These are phyloP conservation scores for Serendipita sp. DNA, from an alignment of 768 basidiomycete genomes.

Conservation along the genomic window DNA sequence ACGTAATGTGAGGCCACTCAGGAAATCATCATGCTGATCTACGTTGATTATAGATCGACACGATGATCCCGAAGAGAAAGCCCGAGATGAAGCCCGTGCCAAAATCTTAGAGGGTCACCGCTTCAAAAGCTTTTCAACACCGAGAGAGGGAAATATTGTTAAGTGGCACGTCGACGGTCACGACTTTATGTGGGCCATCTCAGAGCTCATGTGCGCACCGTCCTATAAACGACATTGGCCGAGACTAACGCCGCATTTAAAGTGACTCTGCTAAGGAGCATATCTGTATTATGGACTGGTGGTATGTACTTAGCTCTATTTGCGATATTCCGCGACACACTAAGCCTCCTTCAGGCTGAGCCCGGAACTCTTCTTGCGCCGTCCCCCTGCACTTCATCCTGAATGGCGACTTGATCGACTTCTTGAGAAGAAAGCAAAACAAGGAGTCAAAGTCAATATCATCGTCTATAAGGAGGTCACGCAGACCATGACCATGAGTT, in stretches of 20 bases:
- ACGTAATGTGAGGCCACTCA: neutral
- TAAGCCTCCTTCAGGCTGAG: constrained; percentile 42
- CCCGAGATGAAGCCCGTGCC: constrained; percentile 51
- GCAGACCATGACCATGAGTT: constrained; percentile 81
- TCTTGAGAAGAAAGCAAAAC: constrained; percentile 71
- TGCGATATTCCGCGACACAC: neutral
- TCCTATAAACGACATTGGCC: constrained; percentile 41
- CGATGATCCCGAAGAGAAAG: constrained; percentile 58
- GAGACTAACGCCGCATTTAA: neutral
- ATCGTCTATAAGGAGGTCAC: constrained; percentile 95
- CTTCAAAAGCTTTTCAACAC: constrained; percentile 68
- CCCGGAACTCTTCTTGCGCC: constrained; percentile 85
- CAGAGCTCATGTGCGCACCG: constrained; percentile 38
- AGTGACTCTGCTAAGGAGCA: constrained; percentile 37
- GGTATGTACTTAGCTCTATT: neutral
- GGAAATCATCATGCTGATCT: neutral
- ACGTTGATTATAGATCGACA: constrained; percentile 30
- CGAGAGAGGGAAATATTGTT: constrained; percentile 52
- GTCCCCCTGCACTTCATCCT: constrained; percentile 70
- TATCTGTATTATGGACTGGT: constrained; percentile 71
- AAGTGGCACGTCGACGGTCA: constrained; percentile 97
- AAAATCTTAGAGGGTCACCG: constrained; percentile 69
- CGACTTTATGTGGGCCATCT: constrained; percentile 92
- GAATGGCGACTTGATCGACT: constrained; percentile 83
- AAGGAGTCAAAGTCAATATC: constrained; percentile 85